These are phyloP conservation scores for Porpolomopsis calyptriformis DNA, from an alignment of 768 basidiomycete genomes.

Conservation along the genomic window DNA sequence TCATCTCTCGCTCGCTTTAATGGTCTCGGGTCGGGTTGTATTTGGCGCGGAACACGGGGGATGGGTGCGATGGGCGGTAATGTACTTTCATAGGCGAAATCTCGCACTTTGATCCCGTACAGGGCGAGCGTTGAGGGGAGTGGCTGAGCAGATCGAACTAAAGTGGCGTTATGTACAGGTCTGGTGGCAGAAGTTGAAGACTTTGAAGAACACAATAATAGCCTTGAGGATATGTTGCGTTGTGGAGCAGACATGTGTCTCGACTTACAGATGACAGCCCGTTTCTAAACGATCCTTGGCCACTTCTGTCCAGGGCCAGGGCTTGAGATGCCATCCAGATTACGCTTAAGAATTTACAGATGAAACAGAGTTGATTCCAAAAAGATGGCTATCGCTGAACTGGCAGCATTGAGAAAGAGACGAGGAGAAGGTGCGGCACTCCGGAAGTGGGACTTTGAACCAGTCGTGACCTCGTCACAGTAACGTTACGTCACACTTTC, in stretches of 20 bases:
- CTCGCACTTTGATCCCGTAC: conserved; percentile 38
- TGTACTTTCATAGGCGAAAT: conserved; percentile 62
- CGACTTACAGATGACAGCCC: conserved; percentile 31
- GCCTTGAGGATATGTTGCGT: conserved; percentile 23
- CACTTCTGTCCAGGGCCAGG: not conserved
- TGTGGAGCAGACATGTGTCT: conserved; percentile 19
- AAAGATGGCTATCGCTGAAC: not conserved
- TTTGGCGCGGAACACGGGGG: conserved; percentile 36
- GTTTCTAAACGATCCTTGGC: too few species aligned
- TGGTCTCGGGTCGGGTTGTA: conserved; percentile 30
- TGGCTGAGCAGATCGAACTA: conserved; percentile 14
- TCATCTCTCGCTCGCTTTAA: conserved; percentile 30
- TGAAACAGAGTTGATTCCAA: conserved; percentile 3
- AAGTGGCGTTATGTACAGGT: conserved; percentile 1
- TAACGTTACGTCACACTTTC: not conserved
- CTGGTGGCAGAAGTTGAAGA: conserved; percentile 2
- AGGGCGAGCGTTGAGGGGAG: conserved; percentile 16
- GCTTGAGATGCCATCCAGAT: not conserved
- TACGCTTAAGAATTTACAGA: conserved; percentile 1
- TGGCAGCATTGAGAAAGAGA: not conserved
- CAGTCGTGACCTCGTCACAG: not conserved
- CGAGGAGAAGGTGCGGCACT: not conserved
- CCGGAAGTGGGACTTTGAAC: not conserved
- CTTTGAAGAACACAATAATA: conserved; percentile 13
- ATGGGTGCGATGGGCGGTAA: conserved; percentile 51